Percentiles rank a stretch among this genome's conserved stretches.
phyloP scores from a whole-genome alignment of 768 basidiomycete species.

The Phaeotremella fagi region DNA sequence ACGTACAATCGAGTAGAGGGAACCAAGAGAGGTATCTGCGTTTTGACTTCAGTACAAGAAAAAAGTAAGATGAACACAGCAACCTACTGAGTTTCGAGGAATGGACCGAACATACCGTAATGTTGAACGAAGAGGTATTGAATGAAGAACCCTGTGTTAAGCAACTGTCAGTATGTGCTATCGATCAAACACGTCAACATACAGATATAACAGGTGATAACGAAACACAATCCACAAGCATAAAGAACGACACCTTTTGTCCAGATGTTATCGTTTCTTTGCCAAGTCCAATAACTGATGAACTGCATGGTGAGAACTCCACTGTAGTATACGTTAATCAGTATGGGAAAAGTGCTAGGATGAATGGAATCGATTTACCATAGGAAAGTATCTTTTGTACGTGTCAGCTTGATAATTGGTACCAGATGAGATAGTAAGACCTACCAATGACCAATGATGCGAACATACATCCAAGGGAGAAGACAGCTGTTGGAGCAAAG shows the following conservation, averaged over 20 bases:
- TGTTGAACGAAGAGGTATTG: slow-evolving; percentile 20
- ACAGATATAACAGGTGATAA: slow-evolving; percentile 15
- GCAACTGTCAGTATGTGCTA: background rate
- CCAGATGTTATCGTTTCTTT: slow-evolving; percentile 12
- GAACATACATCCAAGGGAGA: slow-evolving; percentile 10
- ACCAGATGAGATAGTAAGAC: too few relatives aligned
- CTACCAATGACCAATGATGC: slow-evolving; percentile 6
- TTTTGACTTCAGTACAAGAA: too few relatives aligned
- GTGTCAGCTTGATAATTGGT: background rate
- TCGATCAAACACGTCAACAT: background rate
- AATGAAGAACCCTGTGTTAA: slow-evolving; percentile 7
- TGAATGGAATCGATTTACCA: background rate
- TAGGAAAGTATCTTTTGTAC: too few relatives aligned
- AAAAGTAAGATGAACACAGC: too few relatives aligned
- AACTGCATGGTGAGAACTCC: slow-evolving; percentile 16
- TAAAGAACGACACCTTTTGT: slow-evolving; percentile 10
- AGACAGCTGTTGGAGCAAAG: slow-evolving; percentile 1
- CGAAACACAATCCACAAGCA: slow-evolving; percentile 7
- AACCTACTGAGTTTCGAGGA: slow-evolving; percentile 10
- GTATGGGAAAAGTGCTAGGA: too few relatives aligned
- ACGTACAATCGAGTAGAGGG: slow-evolving; percentile 14
- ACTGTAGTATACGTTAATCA: slow-evolving; percentile 4
- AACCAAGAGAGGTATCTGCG: slow-evolving; percentile 15
- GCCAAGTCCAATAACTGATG: slow-evolving; percentile 14
- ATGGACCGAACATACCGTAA: slow-evolving; percentile 14